Evolutionary conservation across 2,329 filamentous ascomycete genomes (phyloP), one percentile per base, ranked within the genome.

Genomic region (Diaporthe nobilis): DNA sequence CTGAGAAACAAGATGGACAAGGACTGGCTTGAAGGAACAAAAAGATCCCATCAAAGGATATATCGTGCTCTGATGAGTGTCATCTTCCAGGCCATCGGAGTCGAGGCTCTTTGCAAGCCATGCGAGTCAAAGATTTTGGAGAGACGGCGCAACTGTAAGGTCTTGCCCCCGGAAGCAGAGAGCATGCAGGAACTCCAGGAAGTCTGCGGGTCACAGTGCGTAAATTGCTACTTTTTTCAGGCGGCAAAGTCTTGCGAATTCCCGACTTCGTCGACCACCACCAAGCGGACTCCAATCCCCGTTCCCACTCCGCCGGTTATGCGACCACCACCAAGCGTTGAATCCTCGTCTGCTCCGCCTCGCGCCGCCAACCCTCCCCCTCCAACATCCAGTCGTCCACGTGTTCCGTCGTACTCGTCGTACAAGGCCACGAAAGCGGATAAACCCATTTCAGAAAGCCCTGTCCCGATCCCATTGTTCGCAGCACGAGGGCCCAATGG

Each of bases 101-200:
- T 63, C 13, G 51, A 37, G 22, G 34, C 58, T 60, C 49, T 9
- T 4, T 75, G 74, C 5, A 51, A 42, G 20, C 31, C 42, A 28
- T 75, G 74, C 17, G 31, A 60, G 60, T 37, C 22, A 3, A 71
- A 20, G 9, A 28, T 5, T 1, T 15, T 22, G 22, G 74, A 73
- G n/a, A 67, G 47, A 22, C 31, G n/a, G 51, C 53, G 51, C 70
- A 73, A 75, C 34, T 75, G 74, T 6, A 51, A 34, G n/a, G 8
- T 42, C 25, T 31, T 75, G 17, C 74, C 74, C 9, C 74, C 70
- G 4, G 70, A 73, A 47, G 70, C 74, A 2, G 31, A 58, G 28
- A 20, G 42, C 1, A 73, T 73, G 74, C 39, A 3, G 7, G 70
- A 75, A 61, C 74, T 75, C 25, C 74, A 75, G n/a, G 7, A 70